A percentile compares a stretch with the other conserved stretches of the same genome.
Evolutionary conservation across 2,329 filamentous ascomycete genomes (phyloP).

Genomic region (Fusarium devonianum): DNA sequence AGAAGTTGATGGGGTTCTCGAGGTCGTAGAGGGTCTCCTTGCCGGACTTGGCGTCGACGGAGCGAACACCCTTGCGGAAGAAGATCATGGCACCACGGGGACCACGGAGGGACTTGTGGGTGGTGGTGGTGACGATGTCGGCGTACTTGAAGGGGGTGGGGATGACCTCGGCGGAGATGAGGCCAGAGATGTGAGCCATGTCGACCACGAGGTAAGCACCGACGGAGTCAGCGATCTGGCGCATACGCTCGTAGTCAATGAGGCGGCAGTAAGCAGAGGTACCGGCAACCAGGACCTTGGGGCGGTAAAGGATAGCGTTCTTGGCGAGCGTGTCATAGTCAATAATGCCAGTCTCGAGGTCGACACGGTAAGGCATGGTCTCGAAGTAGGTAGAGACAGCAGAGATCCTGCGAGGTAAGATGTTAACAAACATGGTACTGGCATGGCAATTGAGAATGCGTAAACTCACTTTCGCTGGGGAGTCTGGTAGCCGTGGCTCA

Average conservation of each 20-base stretch:
- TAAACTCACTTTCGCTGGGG: constrained; percentile 80
- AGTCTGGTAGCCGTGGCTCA: constrained; percentile 97
- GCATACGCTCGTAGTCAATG: constrained; percentile 97
- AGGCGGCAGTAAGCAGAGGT: constrained; percentile 98
- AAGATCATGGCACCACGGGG: constrained; percentile 99
- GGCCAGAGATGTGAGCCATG: constrained; percentile 98
- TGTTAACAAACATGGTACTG: constrained; percentile 8
- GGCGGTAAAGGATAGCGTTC: constrained; percentile 89
- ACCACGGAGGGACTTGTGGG: constrained; percentile 97
- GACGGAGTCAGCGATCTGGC: constrained; percentile 90
- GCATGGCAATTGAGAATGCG: background rate
- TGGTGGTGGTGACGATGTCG: constrained; percentile 97
- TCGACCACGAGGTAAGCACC: constrained; percentile 95
- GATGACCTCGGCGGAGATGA: constrained; percentile 92
- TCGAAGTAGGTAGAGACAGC: constrained; percentile 99
- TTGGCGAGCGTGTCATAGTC: constrained; percentile 95
- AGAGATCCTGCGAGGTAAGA: constrained; percentile 71
- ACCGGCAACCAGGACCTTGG: constrained; percentile 94
- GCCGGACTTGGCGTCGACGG: constrained; percentile 87
- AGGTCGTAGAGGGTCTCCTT: constrained; percentile 92
- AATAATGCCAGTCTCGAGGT: constrained; percentile 91
- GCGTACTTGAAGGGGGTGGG: constrained; percentile 91
- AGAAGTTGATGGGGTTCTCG: constrained; percentile 96
- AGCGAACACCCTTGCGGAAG: constrained; percentile 96
- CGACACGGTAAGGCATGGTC: constrained; percentile 94